Base-by-base conservation (phyloP, 441 rosid species). In the Erodium moschatum region DNA sequence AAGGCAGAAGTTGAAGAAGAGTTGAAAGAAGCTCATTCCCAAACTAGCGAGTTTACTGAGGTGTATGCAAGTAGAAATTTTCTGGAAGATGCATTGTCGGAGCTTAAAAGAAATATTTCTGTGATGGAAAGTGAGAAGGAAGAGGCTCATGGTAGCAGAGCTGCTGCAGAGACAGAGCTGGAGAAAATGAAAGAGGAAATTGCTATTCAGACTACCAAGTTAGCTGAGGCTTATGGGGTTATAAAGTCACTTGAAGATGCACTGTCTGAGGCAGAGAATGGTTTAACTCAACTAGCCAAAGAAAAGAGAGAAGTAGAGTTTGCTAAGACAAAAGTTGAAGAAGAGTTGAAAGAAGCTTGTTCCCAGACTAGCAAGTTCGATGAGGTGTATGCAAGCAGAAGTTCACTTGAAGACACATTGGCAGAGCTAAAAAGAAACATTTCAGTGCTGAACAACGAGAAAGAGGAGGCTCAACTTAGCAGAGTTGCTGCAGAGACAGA, bases 361-460 rank as follows among this genome's bases (percentile, higher is more conserved):
- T 76, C 81, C 65, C 88, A 83, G 65, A 71, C 82, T 69, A 78
- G 75, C 75, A 85, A 85, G 77, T 74, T 83, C 65, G 79, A 69
- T 46, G 95, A 86, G 81, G 86, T 80, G 75, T 71, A 52, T 73
- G 85, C 81, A 64, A 66, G 75, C 72, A 84, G 71, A 77, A 80
- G 77, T 66, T 79, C 91, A 6, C 85, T 89, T 77, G 96, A 90
- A 81, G 85, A 83, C 74, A 87, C 88, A 72, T 80, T 92, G 75
- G 78, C 71, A 58, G 74, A 72, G 69, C 90, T 90, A 44, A 90
- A 87, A 77, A 82, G 65, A 70, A 83, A 81, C 71, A 79, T 85
- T 74, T 78, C 83, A 48, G 75, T 77, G 63, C 79, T 88, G 61
- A 74, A 74, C 67, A 83, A 70, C 76, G 94, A 85, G 81, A 87